Base-by-base conservation (phyloP, 371 early-diverging fungal species). In the Gilbertella persicaria region DNA sequence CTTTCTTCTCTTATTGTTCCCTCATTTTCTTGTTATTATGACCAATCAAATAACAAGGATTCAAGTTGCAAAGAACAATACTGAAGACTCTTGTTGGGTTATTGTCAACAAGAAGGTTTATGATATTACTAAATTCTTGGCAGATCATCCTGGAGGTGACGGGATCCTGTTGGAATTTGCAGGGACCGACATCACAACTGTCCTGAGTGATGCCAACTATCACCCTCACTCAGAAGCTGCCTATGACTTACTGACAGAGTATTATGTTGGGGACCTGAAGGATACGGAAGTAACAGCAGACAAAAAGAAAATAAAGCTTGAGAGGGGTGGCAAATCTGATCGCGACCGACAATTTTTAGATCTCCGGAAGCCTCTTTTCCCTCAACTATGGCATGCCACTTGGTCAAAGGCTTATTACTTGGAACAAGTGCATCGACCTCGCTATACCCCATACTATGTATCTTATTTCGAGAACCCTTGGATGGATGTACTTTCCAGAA, bases 31-130 rank as follows among this genome's bases (percentile, higher is more conserved):
- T 38, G 16, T 41, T 42, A 35, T 1, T 23, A 47, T 52, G 52
- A 14, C 43, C 13, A 23, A 24, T 26, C 23, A 16, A 6, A 26
- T 45, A 14, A 46, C 49, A 37, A 38, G 20, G 12, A 37, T 9
- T 16, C 46, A 60, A 50, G 92, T 98, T 12, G 78, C 88, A 39
- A 85, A 88, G 66, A 95, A 97, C 73, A 88, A 85, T 77, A 88
- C 67, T 44, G 80, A 80, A 42, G 73, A 91, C 4, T 95, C 96
- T 70, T 92, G 94, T 71, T 99, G 97, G 98, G 94, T 97, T 45
- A 83, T 94, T 64, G 88, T 98, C 14, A 87, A 94, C 56, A 92
- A 89, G 36, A 80, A 91, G 54, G 97, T 99, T n/a, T 85, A 94
- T 60, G 87, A 98, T 66, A 94, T 93, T 35, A 97, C 98, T 35